Evolutionary conservation across 1,284 basidiomycete species (phyloP).

Genomic region (Ceratobasidium sp.): DNA sequence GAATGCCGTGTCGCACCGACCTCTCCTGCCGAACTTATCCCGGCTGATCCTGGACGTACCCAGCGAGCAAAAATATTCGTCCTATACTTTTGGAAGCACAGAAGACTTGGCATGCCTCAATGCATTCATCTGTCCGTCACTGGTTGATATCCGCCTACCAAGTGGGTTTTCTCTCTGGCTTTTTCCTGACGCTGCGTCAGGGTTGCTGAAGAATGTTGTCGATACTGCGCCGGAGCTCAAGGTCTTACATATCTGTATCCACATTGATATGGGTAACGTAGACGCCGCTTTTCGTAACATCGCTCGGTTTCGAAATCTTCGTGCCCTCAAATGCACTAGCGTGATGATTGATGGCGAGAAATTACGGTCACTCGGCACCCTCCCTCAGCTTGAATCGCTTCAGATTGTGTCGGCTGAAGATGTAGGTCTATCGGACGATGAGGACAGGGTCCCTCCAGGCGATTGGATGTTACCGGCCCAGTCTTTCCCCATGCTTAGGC

Average conservation of each 20-base stretch:
- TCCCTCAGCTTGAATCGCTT: conserved; percentile 21
- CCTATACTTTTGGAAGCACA: not conserved
- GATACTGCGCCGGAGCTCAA: not conserved
- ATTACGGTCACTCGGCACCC: not conserved
- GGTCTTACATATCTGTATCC: not conserved
- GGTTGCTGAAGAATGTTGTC: not conserved
- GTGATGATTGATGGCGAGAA: not conserved
- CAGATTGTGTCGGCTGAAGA: not conserved
- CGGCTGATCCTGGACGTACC: not conserved
- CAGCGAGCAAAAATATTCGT: not conserved
- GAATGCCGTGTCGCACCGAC: not conserved
- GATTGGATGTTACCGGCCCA: not conserved
- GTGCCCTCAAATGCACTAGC: not conserved
- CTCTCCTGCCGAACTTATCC: conserved; percentile 3
- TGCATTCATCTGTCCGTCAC: not conserved
- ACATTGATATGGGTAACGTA: too few relatives aligned
- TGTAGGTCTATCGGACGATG: not conserved
- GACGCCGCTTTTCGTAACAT: not conserved
- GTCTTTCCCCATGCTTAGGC: conserved; percentile 7
- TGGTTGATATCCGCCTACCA: not conserved
- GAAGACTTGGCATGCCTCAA: not conserved
- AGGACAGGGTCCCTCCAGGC: not conserved
- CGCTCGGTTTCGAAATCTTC: not conserved
- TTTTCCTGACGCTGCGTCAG: not conserved
- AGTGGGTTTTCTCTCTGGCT: not conserved